Percentiles rank a stretch among this genome's conserved stretches.
Conservation (phyloP, 2,329 filamentous ascomycete species). For the Cordyceps cateniannulata region DNA sequence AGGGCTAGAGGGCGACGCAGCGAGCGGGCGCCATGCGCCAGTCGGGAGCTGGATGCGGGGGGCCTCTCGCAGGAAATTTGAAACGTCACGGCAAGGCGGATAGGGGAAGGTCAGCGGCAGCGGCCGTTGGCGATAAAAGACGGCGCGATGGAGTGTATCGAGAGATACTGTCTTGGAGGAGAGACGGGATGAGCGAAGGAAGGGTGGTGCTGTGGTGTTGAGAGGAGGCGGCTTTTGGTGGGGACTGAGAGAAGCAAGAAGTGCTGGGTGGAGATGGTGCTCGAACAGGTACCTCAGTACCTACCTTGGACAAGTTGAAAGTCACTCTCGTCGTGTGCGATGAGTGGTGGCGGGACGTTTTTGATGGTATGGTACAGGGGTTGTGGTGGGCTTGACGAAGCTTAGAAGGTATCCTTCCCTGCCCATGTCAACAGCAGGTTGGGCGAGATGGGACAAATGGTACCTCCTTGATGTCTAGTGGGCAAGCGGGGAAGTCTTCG, state of each 20-base stretch:
- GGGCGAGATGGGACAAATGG: not conserved
- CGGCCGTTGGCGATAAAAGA: not conserved
- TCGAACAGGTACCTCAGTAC: no score
- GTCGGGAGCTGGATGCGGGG: not conserved
- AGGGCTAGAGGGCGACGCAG: not conserved
- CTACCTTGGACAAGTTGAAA: not conserved
- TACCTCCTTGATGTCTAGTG: not conserved
- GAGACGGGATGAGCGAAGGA: not conserved
- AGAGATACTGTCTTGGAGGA: not conserved
- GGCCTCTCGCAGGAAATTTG: not conserved
- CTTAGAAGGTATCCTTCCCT: not conserved
- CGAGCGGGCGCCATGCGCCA: slow-evolving; percentile 7
- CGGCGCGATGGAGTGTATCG: slow-evolving; percentile 3
- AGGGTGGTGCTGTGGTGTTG: not conserved
- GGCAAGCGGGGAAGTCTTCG: not conserved
- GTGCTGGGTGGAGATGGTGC: not conserved
- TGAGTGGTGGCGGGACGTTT: not conserved
- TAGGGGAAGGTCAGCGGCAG: not conserved
- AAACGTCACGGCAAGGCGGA: not conserved
- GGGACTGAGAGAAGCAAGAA: not conserved
- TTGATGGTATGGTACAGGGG: not conserved
- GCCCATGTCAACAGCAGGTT: not conserved
- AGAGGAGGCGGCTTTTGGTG: slow-evolving; percentile 3
- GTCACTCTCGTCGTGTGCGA: not conserved
- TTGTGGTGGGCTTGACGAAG: not conserved